Conservation (phyloP, 495 filamentous ascomycete genomes). For the Aspergillus sclerotioniger region DNA sequence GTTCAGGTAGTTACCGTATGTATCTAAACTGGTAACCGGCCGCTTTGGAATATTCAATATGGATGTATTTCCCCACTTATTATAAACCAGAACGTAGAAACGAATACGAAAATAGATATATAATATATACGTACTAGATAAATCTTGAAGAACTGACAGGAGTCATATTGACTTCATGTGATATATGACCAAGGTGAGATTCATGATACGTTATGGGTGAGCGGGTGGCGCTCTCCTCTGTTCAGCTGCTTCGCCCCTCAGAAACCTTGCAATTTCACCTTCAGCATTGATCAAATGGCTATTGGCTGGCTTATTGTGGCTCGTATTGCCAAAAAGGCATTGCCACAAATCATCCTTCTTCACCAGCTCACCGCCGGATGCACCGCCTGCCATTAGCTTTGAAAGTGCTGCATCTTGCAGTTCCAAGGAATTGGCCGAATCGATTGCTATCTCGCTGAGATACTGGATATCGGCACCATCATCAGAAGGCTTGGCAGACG, state of each 20-base stretch:
- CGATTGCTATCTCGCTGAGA: slow-evolving; percentile 60
- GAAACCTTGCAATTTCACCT: slow-evolving; percentile 41
- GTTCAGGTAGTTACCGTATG: slow-evolving; percentile 4
- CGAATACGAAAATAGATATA: no score
- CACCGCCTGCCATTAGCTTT: slow-evolving; percentile 66
- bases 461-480: slow-evolving; percentile 24
- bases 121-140: no score
- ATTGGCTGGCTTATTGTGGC: slow-evolving; percentile 24
- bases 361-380: slow-evolving; percentile 77
- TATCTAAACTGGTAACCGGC: no score
- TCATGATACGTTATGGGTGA: background rate
- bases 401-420: slow-evolving; percentile 66
- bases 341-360: slow-evolving; percentile 80
- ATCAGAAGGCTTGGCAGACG: slow-evolving; percentile 20
- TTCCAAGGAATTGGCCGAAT: slow-evolving; percentile 80
- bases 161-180: background rate
- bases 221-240: slow-evolving; percentile 26
- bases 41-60: no score
- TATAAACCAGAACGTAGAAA: no score
- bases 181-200: no score
- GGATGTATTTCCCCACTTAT: no score
- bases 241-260: slow-evolving; percentile 49
- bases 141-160: no score
- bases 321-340: slow-evolving; percentile 70
- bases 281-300: slow-evolving; percentile 28